A percentile compares a stretch with the other conserved stretches of the same genome.
These are phyloP conservation scores for Pichia membranifaciens DNA, from an alignment of 805 yeast species.

Conservation along the genomic window DNA sequence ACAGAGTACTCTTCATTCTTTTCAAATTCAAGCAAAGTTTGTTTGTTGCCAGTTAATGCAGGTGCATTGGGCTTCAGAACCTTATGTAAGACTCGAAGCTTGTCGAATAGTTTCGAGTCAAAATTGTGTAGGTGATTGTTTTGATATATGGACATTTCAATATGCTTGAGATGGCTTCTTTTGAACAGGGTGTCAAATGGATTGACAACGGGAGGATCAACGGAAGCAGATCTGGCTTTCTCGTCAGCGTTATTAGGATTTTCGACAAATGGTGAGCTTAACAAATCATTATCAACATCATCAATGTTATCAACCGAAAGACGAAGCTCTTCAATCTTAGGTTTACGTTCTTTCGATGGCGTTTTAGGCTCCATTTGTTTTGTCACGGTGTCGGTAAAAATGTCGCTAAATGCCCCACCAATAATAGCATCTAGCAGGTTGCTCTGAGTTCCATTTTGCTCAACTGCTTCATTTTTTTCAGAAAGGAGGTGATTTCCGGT, in stretches of 20 bases:
- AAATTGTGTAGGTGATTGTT: constrained; percentile 27
- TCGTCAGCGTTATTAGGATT: constrained; percentile 16
- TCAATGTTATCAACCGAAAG: too few relatives aligned
- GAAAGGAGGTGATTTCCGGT: background rate
- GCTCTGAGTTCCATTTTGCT: background rate
- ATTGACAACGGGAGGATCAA: constrained; percentile 19
- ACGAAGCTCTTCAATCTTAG: background rate
- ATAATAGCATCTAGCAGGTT: constrained; percentile 13
- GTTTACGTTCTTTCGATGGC: constrained; percentile 24
- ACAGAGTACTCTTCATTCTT: constrained; percentile 40
- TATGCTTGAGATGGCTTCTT: constrained; percentile 2
- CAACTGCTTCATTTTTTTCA: background rate
- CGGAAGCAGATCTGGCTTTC: background rate
- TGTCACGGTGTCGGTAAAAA: constrained; percentile 45
- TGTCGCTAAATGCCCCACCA: constrained; percentile 28
- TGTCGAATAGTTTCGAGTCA: constrained; percentile 9
- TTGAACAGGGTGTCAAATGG: constrained; percentile 42
- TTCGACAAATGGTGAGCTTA: constrained; percentile 47
- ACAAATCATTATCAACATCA: constrained; percentile 16
- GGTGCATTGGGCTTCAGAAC: constrained; percentile 18
- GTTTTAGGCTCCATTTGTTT: constrained; percentile 20
- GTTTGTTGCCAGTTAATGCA: constrained; percentile 28
- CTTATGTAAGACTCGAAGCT: constrained; percentile 15
- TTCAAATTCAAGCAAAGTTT: constrained; percentile 40
- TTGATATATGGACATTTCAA: constrained; percentile 5